Conservation (phyloP, 148 eudicot genomes). For the Hydrangea macrophylla region DNA sequence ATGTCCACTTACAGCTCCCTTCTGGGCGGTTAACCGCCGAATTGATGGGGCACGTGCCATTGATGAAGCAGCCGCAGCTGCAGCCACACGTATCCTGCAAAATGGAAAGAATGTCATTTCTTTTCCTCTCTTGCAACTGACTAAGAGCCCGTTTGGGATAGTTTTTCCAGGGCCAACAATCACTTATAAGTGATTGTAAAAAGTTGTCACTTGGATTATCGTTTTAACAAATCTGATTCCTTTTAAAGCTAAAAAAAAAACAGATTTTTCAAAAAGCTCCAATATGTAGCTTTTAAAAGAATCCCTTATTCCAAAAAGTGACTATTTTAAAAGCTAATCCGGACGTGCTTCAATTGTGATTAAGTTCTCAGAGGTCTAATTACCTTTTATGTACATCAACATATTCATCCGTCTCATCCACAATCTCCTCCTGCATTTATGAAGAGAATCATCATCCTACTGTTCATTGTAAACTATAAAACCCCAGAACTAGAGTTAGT, state of each 20-base stretch:
- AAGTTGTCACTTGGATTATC: too few species aligned
- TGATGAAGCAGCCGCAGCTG: slow-evolving; percentile 96
- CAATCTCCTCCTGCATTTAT: slow-evolving; percentile 83
- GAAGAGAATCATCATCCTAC: slow-evolving; percentile 14
- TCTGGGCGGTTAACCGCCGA: slow-evolving; percentile 62
- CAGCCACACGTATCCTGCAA: slow-evolving; percentile 96
- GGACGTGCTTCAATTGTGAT: too few species aligned
- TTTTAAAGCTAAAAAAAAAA: too few species aligned
- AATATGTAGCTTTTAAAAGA: too few species aligned
- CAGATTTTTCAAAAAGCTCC: too few species aligned
- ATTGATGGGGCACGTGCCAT: slow-evolving; percentile 81
- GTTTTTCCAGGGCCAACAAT: too few species aligned
- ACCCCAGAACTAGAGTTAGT: not conserved
- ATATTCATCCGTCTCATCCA: slow-evolving; percentile 97
- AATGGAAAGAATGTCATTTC: slow-evolving; percentile 11
- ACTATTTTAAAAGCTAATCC: too few species aligned
- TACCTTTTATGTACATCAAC: slow-evolving; percentile 93
- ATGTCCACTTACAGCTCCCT: slow-evolving; percentile 56
- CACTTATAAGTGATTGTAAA: too few species aligned
- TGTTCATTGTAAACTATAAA: not conserved
- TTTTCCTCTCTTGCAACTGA: not conserved
- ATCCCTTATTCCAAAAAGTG: too few species aligned
- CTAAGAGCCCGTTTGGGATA: too few species aligned
- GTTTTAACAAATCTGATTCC: too few species aligned
- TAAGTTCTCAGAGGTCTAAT: slow-evolving; percentile 6